A percentile compares a stretch with the other conserved stretches of the same genome.
Conservation (phyloP, 192 early-diverging fungal genomes). For the Coemansia sp. region DNA sequence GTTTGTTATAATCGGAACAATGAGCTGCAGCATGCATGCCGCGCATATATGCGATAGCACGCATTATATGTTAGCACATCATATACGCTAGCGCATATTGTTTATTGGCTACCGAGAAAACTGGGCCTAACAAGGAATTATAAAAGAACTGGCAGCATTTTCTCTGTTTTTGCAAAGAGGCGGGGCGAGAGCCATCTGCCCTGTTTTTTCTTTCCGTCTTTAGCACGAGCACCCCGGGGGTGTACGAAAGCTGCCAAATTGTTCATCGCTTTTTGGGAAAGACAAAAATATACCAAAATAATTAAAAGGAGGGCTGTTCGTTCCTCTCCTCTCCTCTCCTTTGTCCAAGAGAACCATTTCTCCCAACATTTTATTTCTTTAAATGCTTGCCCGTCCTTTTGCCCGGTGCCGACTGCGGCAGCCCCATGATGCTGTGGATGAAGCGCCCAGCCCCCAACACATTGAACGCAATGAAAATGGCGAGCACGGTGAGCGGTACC, state of each 20-base stretch:
- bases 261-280: background rate
- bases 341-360: background rate
- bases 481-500: conserved; percentile 59
- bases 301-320: conserved; percentile 1
- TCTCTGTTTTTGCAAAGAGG: no score
- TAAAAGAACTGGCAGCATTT: no score
- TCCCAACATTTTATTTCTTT: background rate
- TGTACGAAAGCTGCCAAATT: no score
- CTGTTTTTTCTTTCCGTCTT: background rate
- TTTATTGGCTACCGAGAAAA: no score
- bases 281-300: background rate
- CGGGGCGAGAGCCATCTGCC: no score
- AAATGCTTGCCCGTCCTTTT: background rate
- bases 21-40: no score
- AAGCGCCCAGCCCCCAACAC: conserved; percentile 20
- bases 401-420: background rate
- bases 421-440: conserved; percentile 7
- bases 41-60: no score
- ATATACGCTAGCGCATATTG: no score
- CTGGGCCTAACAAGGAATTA: no score
- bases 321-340: background rate
- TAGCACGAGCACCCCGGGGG: background rate
- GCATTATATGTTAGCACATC: no score
- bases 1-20: no score
- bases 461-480: conserved; percentile 38